Base-by-base conservation (phyloP, 1,139 yeast genomes). In the Kodamaea sp. region DNA sequence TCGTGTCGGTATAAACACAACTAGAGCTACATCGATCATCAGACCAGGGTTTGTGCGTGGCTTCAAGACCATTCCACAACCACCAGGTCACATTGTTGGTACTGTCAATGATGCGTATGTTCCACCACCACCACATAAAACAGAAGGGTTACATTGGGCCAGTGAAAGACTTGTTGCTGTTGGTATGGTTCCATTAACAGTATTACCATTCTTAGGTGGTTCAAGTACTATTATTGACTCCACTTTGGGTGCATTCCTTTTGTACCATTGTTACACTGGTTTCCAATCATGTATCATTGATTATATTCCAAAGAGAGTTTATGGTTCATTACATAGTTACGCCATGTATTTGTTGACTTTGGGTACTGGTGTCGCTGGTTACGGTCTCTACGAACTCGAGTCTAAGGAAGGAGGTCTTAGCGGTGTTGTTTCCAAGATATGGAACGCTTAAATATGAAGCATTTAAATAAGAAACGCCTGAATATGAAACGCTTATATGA, bases 241-340 rank as follows among this genome's bases (percentile, higher is more conserved):
- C 8, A 49, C 76, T 2, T 67, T 83, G 53, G 70, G 81, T 15
- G 64, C 79, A 12, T 62, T 78, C 22, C 57, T 82, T 43, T 65
- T 84, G 51, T 73, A 78, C 48, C 92, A 84, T 60, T 70, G 81
- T 43, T 79, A 75, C 58, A 77, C 81, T 50, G 94, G 92, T 26
- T 77, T 84, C 67, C 82, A 82, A 61, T 69, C 86, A 35, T 84
- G 94, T 71, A 84, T 85, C 50, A 79, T 78, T 43, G 95, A 85
- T 63, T 85, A 85, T 65, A 80, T 85, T 40, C 89, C 89, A 31
- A 60, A 67, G 48, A 73, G 95, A 66, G 85, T 81, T 12, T 85
- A 81, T 55, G 92, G 92, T 31, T 60, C 70, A 28, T 78, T 75
- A 72, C 81, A 83, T 63, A 70, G 70, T 48, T 68, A 69, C 48